Conservation (phyloP, 2,329 filamentous ascomycete genomes). For the Alternaria conjuncta region DNA sequence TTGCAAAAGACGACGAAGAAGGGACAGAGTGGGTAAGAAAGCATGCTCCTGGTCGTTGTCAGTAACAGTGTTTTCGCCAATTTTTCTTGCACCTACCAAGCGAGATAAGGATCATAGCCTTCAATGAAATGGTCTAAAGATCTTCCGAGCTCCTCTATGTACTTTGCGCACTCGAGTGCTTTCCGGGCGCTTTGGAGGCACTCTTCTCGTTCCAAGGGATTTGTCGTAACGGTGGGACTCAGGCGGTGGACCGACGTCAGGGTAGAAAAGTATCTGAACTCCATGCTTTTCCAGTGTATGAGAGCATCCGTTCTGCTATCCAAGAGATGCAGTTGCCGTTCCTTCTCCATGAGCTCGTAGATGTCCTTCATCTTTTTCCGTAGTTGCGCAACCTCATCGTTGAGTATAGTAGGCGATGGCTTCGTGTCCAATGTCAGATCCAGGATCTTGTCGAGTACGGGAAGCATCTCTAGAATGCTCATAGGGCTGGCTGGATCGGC, state of each 20-base stretch:
- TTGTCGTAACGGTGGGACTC: slow-evolving; percentile 37
- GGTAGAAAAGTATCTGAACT: slow-evolving; percentile 44
- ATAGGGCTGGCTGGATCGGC: slow-evolving; percentile 31
- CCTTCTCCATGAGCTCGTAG: slow-evolving; percentile 26
- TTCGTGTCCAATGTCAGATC: slow-evolving; percentile 31
- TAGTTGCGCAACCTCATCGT: slow-evolving; percentile 29
- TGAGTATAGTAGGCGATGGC: slow-evolving; percentile 18
- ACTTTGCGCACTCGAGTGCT: slow-evolving; percentile 37
- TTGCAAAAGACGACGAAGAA: slow-evolving; percentile 49
- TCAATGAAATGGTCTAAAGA: slow-evolving; percentile 37
- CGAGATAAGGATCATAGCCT: slow-evolving; percentile 38
- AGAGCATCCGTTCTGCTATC: slow-evolving; percentile 29
- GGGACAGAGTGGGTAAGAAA: slow-evolving; percentile 43
- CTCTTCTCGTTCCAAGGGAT: slow-evolving; percentile 36
- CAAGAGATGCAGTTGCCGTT: slow-evolving; percentile 23
- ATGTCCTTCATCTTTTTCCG: slow-evolving; percentile 32
- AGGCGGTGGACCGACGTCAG: slow-evolving; percentile 41
- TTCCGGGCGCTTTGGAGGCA: slow-evolving; percentile 41
- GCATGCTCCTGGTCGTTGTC: slow-evolving; percentile 34
- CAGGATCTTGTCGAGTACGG: slow-evolving; percentile 37
- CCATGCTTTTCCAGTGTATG: slow-evolving; percentile 41
- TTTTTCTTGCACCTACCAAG: slow-evolving; percentile 25
- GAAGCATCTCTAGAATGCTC: slow-evolving; percentile 36
- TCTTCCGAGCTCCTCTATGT: slow-evolving; percentile 32
- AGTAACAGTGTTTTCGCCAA: background rate